A percentile compares a stretch with the other conserved stretches of the same genome.
Evolutionary conservation across 257 asterid genomes (phyloP).

Genomic region (Solanum paucissectum): DNA sequence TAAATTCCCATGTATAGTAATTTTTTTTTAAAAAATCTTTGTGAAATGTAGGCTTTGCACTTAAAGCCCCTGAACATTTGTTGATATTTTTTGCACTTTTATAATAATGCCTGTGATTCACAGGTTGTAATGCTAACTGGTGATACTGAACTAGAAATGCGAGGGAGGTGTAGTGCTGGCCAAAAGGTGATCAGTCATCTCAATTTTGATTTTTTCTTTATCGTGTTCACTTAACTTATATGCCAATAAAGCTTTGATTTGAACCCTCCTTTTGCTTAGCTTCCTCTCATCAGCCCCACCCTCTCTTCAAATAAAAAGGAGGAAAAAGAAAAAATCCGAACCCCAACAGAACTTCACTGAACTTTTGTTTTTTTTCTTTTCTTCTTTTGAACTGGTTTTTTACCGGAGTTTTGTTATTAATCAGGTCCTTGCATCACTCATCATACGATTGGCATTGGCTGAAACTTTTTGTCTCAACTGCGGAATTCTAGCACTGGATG

Average conservation of each 20-base stretch:
- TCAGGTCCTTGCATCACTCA: conserved; percentile 95
- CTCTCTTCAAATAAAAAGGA: background rate
- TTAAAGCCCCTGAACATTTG: background rate
- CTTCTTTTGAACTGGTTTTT: background rate
- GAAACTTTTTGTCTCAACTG: conserved; percentile 98
- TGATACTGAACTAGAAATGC: conserved; percentile 93
- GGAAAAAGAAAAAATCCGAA: background rate
- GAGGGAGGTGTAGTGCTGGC: conserved; percentile 99
- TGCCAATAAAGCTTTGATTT: background rate
- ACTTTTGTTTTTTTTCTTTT: background rate
- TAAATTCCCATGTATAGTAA: background rate
- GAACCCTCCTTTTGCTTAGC: background rate
- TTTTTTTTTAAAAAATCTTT: rapidly evolving
- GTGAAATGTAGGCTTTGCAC: background rate
- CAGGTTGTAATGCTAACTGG: conserved; percentile 98
- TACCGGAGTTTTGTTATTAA: background rate
- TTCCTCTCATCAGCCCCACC: background rate
- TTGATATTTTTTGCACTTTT: background rate
- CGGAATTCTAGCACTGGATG: conserved; percentile 97
- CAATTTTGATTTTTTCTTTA: background rate
- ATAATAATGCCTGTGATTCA: background rate
- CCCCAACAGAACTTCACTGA: background rate
- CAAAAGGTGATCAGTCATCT: conserved; percentile 55
- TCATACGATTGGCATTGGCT: conserved; percentile 85
- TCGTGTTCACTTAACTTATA: background rate